These are phyloP conservation scores for Metarhizium rileyi DNA, from an alignment of 2,329 filamentous ascomycete genomes.

Conservation along the genomic window DNA sequence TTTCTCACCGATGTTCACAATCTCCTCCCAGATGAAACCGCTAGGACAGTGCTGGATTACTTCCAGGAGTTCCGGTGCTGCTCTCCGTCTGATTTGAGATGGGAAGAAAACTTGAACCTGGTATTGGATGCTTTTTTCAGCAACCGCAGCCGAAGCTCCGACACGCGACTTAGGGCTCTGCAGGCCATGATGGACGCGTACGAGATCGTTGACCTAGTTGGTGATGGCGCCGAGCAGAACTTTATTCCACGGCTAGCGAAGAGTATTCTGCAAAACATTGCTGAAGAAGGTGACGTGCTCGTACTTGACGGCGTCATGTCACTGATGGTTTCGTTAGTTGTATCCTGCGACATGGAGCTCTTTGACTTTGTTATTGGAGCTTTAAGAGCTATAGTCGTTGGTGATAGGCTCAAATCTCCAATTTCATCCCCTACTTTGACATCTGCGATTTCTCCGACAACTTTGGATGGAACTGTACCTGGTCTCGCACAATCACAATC, in stretches of 20 bases:
- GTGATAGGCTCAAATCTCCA: slow-evolving; percentile 37
- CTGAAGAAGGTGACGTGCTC: slow-evolving; percentile 51
- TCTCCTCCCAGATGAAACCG: slow-evolving; percentile 55
- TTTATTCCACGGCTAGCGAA: slow-evolving; percentile 49
- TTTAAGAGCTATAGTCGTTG: slow-evolving; percentile 39
- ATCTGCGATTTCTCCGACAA: slow-evolving; percentile 13
- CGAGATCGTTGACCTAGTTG: slow-evolving; percentile 47
- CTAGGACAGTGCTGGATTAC: slow-evolving; percentile 54
- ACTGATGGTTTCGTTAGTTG: slow-evolving; percentile 55
- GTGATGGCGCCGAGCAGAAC: slow-evolving; percentile 48
- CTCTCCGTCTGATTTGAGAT: slow-evolving; percentile 59
- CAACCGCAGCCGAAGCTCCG: slow-evolving; percentile 48
- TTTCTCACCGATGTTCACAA: slow-evolving; percentile 55
- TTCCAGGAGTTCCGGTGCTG: slow-evolving; percentile 61
- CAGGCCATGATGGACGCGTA: slow-evolving; percentile 50
- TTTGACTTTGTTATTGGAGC: slow-evolving; percentile 50
- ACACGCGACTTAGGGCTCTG: slow-evolving; percentile 53
- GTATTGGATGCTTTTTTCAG: slow-evolving; percentile 56
- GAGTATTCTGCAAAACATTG: slow-evolving; percentile 50
- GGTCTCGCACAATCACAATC: slow-evolving; percentile 30
- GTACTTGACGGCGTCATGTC: slow-evolving; percentile 56
- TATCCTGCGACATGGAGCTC: slow-evolving; percentile 45
- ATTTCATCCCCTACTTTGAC: slow-evolving; percentile 19
- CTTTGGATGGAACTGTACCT: slow-evolving; percentile 12
- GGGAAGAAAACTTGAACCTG: slow-evolving; percentile 53